Base-by-base conservation (phyloP, 164 flowering plant species). In the Vitis rupestris region DNA sequence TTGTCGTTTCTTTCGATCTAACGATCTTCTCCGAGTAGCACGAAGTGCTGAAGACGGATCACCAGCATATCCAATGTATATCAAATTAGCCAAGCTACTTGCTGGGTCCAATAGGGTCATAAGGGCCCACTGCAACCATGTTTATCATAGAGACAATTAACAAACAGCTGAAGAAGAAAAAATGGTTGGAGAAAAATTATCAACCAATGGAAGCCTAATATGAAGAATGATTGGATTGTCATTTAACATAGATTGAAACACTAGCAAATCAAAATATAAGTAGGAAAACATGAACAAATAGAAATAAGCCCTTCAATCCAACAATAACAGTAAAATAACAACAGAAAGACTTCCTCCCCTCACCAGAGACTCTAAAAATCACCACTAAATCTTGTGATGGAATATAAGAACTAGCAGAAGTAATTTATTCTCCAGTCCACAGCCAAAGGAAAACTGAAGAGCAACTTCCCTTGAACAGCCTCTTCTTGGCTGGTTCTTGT, bases 21-120 rank as follows among this genome's bases (percentile, higher is more conserved):
- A 8, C 3, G 84, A 79, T 68, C 98, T 87, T 74, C 79, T 85
- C 74, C 92, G 83, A 47, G 98, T 93, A 31, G 89, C 74, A 72
- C 82, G 88, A 62, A 91, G 71, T 8, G 97, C 89, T 54, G 97
- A 81, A 53, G 91, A 64, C 57, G 85, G 86, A 81, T 93, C 97
- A 69, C 84, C 85, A 77, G 84, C 71, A 79, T 89, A 93, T 66
- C 97, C 98, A 73, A 92, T 82, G 78, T 92, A 96, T 65, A 85
- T 85, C 79, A 96, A 78, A 80, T 90, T 84, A 63, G 86, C 95
- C 65, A 92, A 71, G 61, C 82, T 84, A 51, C 79, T 75, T 66
- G 84, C 84, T 54, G 99, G 98, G 59, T 93, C 97, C 10, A 88
- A 74, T 49, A 90, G 85, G 50, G 98, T 87, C 99, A 96, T 96